Conservation (phyloP, 1,284 basidiomycete species). For the Apiotrichum veenhuisii region DNA sequence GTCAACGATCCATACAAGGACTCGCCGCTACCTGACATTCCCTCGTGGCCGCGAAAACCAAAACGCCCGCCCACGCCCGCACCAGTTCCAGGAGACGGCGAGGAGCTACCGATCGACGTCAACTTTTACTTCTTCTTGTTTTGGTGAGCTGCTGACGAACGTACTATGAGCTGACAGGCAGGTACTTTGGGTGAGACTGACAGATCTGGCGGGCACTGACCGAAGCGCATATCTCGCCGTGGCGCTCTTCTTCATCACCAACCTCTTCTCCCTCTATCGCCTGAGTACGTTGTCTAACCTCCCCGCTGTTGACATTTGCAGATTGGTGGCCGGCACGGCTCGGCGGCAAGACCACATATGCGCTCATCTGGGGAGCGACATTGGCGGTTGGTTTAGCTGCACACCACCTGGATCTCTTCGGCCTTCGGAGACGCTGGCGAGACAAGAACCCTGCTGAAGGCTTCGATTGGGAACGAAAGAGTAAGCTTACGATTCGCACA, state of each 20-base stretch:
- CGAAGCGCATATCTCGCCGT: slow-evolving; percentile 52
- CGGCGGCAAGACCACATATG: slow-evolving; percentile 54
- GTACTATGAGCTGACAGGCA: slow-evolving; percentile 13
- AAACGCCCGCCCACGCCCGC: neutral
- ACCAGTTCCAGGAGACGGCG: neutral
- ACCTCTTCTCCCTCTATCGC: slow-evolving; percentile 56
- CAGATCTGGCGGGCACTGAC: neutral
- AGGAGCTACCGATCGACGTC: slow-evolving; percentile 47
- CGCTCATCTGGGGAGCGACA: slow-evolving; percentile 53
- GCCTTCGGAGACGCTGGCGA: slow-evolving; percentile 29
- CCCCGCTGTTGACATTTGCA: neutral
- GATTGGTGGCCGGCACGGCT: slow-evolving; percentile 51
- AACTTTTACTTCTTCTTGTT: slow-evolving; percentile 55
- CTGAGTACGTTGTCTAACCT: slow-evolving; percentile 32
- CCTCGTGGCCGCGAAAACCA: slow-evolving; percentile 39
- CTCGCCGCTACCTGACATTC: slow-evolving; percentile 44
- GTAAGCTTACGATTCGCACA: slow-evolving; percentile 27
- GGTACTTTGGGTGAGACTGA: slow-evolving; percentile 42
- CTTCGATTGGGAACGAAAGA: slow-evolving; percentile 58
- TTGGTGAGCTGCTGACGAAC: slow-evolving; percentile 27
- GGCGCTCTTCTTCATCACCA: slow-evolving; percentile 56
- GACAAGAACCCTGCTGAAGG: slow-evolving; percentile 30
- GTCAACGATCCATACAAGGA: slow-evolving; percentile 52
- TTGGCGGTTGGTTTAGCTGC: slow-evolving; percentile 51
- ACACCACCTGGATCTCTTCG: slow-evolving; percentile 52